Percentiles rank a stretch among this genome's conserved stretches.
These are phyloP conservation scores for Lathyrus oleraceus DNA, from an alignment of 306 rosid genomes.

Conservation along the genomic window DNA sequence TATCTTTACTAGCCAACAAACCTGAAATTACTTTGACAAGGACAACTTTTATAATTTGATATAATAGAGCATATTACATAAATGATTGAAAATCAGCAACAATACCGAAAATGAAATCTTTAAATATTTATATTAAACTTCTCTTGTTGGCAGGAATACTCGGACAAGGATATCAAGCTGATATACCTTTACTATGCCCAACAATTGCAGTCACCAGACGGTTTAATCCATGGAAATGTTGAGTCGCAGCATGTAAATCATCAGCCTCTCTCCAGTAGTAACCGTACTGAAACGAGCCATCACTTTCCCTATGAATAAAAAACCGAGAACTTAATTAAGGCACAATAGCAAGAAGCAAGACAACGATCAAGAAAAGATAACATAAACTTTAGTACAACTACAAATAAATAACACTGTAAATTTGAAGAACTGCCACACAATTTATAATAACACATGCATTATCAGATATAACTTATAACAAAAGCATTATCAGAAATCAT, in stretches of 20 bases:
- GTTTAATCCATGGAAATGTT: constrained; percentile 53
- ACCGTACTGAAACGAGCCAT: constrained; percentile 72
- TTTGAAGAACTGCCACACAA: constrained; percentile 20
- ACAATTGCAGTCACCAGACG: constrained; percentile 58
- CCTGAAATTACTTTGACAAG: too few relatives aligned
- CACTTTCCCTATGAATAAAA: constrained; percentile 72
- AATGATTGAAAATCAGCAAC: constrained; percentile 24
- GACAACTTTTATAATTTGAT: too few relatives aligned
- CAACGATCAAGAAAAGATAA: constrained; percentile 13
- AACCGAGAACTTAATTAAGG: constrained; percentile 32
- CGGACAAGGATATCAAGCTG: constrained; percentile 32
- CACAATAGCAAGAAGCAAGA: constrained; percentile 10
- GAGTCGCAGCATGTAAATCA: constrained; percentile 65
- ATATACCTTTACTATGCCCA: constrained; percentile 89
- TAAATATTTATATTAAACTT: constrained; percentile 5
- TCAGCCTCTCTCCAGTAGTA: constrained; percentile 71
- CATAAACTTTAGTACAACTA: constrained; percentile 1
- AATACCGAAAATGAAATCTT: constrained; percentile 10
- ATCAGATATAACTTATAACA: too few relatives aligned
- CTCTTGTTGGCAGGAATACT: constrained; percentile 13
- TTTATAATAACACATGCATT: too few relatives aligned
- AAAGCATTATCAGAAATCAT: too few relatives aligned
- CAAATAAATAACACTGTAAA: constrained; percentile 4
- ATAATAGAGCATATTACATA: neutral
- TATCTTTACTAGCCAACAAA: too few relatives aligned